Evolutionary conservation across 768 basidiomycete species (phyloP), one percentile per base, ranked within the genome.

Genomic region (Suillus occidentalis): DNA sequence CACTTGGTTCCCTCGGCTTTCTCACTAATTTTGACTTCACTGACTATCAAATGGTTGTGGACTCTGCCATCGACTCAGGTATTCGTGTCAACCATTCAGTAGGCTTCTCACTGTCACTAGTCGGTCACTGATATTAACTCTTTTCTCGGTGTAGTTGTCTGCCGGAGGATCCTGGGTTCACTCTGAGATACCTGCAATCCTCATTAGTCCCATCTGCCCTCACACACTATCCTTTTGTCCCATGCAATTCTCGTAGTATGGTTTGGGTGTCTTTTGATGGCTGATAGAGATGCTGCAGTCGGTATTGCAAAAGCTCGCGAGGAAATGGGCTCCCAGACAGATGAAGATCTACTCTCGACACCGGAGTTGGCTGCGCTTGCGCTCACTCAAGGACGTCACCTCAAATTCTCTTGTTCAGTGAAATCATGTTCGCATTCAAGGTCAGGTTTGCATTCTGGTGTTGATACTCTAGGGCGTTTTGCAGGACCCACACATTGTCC

Each of bases 221-320:
- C n/a, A n/a, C n/a, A n/a, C n/a, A n/a, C n/a, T n/a, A n/a, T n/a
- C n/a, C n/a, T n/a, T n/a, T n/a, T 71, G 97, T 99, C n/a, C 97
- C 97, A 10, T 99, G 94, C 81, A 98, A 99, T 77, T 97, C 95
- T 28, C 83, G 97, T 53, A 97, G 95, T 72, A 99, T 96, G 0
- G 97, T 97, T 9, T 99, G 97, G 97, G 97, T 93, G 10, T 96
- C 94, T 25, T 99, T 99, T 74, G 97, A 99, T 72, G 97, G 97
- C 25, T 88, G 97, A 53, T 18, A 45, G 22, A 8, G 68, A 70
- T 59, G 8, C 62, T 31, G 65, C 68, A 9, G 52, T 71, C 8
- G 74, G 70, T 14, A 63, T 70, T 37, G 70, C 75, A 45, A 81
- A 77, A 70, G 71, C 73, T 37, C 62, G 68, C 43, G 75, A 80